These are phyloP conservation scores for Ogataea zsoltii DNA, from an alignment of 805 yeast genomes.

Conservation along the genomic window DNA sequence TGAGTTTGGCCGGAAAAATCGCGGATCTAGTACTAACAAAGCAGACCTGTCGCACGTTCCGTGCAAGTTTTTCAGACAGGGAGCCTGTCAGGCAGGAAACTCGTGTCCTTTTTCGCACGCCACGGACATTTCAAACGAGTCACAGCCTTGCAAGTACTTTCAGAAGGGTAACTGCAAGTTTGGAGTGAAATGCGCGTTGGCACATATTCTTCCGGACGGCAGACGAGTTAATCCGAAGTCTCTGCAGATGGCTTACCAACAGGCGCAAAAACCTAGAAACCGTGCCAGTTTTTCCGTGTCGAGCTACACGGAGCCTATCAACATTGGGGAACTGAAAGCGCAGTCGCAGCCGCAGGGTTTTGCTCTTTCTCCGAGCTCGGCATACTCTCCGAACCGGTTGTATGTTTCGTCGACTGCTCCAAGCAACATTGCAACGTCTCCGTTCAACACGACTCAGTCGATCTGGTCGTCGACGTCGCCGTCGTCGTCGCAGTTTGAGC, in stretches of 20 bases:
- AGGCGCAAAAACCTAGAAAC: constrained; percentile 6
- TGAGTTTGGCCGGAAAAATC: constrained; percentile 11
- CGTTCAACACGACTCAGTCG: constrained; percentile 24
- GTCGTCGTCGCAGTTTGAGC: constrained; percentile 9
- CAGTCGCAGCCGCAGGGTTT: not conserved
- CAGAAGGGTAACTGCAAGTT: constrained; percentile 97
- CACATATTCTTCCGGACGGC: constrained; percentile 88
- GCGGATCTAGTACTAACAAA: constrained; percentile 18
- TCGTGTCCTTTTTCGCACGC: constrained; percentile 92
- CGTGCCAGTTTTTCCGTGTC: constrained; percentile 9
- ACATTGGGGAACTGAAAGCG: constrained; percentile 10
- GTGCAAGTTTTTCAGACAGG: constrained; percentile 89
- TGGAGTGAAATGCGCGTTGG: constrained; percentile 91
- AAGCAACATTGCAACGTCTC: constrained; percentile 24
- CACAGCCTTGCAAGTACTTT: constrained; percentile 84
- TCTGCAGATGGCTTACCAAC: constrained; percentile 31
- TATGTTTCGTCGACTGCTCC: constrained; percentile 17
- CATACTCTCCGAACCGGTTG: constrained; percentile 9
- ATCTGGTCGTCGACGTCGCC: constrained; percentile 26
- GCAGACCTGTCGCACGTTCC: constrained; percentile 89
- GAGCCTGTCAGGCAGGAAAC: constrained; percentile 92
- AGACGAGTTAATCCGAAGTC: constrained; percentile 65
- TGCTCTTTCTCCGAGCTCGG: constrained; percentile 1
- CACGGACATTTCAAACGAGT: constrained; percentile 52
- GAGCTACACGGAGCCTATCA: constrained; percentile 15